Conservation (phyloP, 768 basidiomycete species). For the Suillus placidus region DNA sequence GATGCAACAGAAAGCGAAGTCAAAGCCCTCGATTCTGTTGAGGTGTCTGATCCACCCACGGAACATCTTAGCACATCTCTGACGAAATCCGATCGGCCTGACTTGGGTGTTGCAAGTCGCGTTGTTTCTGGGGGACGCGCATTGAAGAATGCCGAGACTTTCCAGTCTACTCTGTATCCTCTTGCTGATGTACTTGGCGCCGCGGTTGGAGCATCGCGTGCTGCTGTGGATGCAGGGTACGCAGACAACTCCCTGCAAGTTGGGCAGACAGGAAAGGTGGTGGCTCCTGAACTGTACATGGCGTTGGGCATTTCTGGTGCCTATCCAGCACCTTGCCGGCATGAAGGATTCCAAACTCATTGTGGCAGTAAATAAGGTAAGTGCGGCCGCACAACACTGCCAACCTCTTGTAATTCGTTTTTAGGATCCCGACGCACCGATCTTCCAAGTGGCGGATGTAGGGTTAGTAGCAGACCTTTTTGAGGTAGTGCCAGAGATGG, state of each 20-base stretch:
- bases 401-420: conserved; percentile 18
- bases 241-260: conserved; percentile 98
- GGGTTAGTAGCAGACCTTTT: conserved; percentile 95
- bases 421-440: conserved; percentile 95
- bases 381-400: conserved; percentile 15
- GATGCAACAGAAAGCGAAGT: conserved; percentile 62
- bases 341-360: conserved; percentile 99
- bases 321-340: conserved; percentile 97
- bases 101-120: conserved; percentile 82
- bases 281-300: conserved; percentile 95
- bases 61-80: conserved; percentile 74
- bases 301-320: conserved; percentile 98
- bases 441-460: conserved; percentile 97
- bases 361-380: conserved; percentile 95
- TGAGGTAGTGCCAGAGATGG: conserved; percentile 87
- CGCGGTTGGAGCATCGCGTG: conserved; percentile 96
- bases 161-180: conserved; percentile 82
- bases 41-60: conserved; percentile 52
- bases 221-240: conserved; percentile 97
- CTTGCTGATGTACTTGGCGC: conserved; percentile 93
- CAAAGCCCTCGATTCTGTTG: conserved; percentile 63
- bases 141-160: conserved; percentile 93
- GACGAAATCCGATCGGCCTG: conserved; percentile 90
- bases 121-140: conserved; percentile 96
- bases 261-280: conserved; percentile 99